These are phyloP conservation scores for Talaromyces borbonicus DNA, from an alignment of 495 filamentous ascomycete species.

Conservation along the genomic window DNA sequence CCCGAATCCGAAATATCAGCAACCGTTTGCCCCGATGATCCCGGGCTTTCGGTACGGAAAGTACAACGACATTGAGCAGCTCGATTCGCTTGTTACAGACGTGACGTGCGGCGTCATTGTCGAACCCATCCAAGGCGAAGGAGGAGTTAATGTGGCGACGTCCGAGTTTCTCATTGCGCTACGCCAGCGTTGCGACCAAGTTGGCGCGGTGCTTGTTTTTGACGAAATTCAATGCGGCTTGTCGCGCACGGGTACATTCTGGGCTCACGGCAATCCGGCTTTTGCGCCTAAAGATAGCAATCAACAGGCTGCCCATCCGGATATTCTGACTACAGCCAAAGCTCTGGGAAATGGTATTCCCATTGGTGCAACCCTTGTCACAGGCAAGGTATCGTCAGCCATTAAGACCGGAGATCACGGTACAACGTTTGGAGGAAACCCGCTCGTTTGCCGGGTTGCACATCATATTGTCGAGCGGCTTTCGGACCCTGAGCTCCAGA, in stretches of 20 bases:
- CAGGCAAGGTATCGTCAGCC: constrained; percentile 63
- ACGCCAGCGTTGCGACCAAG: constrained; percentile 69
- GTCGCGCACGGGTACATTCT: constrained; percentile 73
- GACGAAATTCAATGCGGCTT: constrained; percentile 97
- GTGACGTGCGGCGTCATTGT: constrained; percentile 91
- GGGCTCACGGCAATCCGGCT: constrained; percentile 72
- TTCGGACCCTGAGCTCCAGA: constrained; percentile 52
- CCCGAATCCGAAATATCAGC: constrained; percentile 97
- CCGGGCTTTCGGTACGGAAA: constrained; percentile 83
- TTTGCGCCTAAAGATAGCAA: constrained; percentile 26
- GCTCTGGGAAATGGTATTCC: constrained; percentile 94
- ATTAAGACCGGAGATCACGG: constrained; percentile 92
- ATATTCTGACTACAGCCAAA: constrained; percentile 90
- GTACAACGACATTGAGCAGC: constrained; percentile 67
- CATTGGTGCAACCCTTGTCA: constrained; percentile 82
- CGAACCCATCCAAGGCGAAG: constrained; percentile 96
- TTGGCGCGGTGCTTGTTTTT: constrained; percentile 82
- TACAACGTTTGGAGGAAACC: constrained; percentile 95
- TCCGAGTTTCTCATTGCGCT: constrained; percentile 72
- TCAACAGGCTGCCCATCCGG: constrained; percentile 64
- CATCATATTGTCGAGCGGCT: constrained; percentile 74
- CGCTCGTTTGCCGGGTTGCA: constrained; percentile 72
- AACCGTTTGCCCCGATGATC: constrained; percentile 88
- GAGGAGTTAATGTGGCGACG: constrained; percentile 76
- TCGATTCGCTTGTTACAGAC: constrained; percentile 64